Conservation (phyloP, 2,329 filamentous ascomycete species). For the Cladophialophora carrionii region DNA sequence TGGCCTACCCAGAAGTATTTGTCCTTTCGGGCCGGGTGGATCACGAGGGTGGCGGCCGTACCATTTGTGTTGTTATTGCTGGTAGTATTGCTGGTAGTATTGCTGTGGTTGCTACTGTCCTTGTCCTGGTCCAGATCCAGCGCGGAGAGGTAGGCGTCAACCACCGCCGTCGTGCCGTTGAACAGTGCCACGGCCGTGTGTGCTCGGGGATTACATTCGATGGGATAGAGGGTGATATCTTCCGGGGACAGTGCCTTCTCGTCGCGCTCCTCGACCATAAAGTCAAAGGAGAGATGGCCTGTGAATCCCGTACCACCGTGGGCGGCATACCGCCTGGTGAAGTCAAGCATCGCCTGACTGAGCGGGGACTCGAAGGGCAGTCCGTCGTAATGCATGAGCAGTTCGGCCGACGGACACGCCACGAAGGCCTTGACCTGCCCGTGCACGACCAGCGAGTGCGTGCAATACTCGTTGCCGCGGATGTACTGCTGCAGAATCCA, state of each 20-base stretch:
- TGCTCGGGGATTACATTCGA: conserved; percentile 71
- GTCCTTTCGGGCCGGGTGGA: conserved; percentile 32
- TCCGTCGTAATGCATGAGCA: conserved; percentile 68
- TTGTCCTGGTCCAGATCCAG: conserved; percentile 38
- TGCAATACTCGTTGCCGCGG: conserved; percentile 68
- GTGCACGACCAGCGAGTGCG: conserved; percentile 68
- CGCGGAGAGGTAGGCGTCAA: conserved; percentile 58
- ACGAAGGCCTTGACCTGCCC: conserved; percentile 68
- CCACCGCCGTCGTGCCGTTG: conserved; percentile 47
- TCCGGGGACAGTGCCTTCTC: conserved; percentile 19
- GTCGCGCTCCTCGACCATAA: conserved; percentile 61
- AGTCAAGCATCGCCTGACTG: conserved; percentile 63
- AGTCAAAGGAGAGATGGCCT: conserved; percentile 73
- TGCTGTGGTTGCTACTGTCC: not conserved
- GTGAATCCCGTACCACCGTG: conserved; percentile 59
- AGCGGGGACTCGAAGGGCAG: conserved; percentile 60
- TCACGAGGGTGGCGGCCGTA: conserved; percentile 12
- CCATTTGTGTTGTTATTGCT: not conserved
- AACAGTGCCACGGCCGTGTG: conserved; percentile 71
- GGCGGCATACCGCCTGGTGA: conserved; percentile 63
- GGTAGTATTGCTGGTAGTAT: no score
- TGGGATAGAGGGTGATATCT: conserved; percentile 58
- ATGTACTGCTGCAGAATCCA: conserved; percentile 74
- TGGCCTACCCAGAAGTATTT: conserved; percentile 69
- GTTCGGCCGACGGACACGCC: conserved; percentile 65